These are phyloP conservation scores for Chlamydomonas applanata DNA, from an alignment of 139 green algal genomes.

Conservation along the genomic window DNA sequence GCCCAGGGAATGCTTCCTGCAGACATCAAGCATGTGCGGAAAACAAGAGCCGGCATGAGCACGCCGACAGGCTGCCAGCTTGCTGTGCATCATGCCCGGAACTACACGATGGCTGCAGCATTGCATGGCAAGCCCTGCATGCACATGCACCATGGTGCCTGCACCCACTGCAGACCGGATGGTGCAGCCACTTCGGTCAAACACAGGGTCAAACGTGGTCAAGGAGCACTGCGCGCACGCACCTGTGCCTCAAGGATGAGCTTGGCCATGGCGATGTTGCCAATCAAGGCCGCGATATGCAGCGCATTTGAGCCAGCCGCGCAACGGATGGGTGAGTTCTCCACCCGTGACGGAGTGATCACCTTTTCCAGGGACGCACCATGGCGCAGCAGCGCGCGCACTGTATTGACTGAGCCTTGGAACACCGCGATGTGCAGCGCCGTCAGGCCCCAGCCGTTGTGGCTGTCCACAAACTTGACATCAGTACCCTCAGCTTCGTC, in stretches of 20 bases:
- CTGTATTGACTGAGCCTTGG: slow-evolving; percentile 46
- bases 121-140: too few relatives aligned
- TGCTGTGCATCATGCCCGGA: too few relatives aligned
- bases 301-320: slow-evolving; percentile 46
- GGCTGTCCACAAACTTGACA: slow-evolving; percentile 50
- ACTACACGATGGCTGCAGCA: too few relatives aligned
- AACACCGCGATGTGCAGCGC: slow-evolving; percentile 53
- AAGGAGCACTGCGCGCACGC: neutral
- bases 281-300: slow-evolving; percentile 53
- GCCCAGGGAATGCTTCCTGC: slow-evolving; percentile 22
- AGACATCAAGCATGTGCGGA: too few relatives aligned
- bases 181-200: too few relatives aligned
- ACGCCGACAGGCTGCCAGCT: too few relatives aligned
- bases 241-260: slow-evolving; percentile 27
- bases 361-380: slow-evolving; percentile 35
- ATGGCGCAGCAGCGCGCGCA: slow-evolving; percentile 43
- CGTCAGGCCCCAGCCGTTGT: slow-evolving; percentile 55
- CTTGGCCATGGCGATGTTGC: slow-evolving; percentile 45
- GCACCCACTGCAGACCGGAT: too few relatives aligned
- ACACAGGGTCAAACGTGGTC: too few relatives aligned
- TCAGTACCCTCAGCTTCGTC: slow-evolving; percentile 25
- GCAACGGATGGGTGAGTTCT: slow-evolving; percentile 39
- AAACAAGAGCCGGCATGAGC: too few relatives aligned
- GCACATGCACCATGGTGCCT: too few relatives aligned
- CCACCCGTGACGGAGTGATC: slow-evolving; percentile 28